Evolutionary conservation across 306 rosid species (phyloP).

Genomic region (Carpinus viminea): DNA sequence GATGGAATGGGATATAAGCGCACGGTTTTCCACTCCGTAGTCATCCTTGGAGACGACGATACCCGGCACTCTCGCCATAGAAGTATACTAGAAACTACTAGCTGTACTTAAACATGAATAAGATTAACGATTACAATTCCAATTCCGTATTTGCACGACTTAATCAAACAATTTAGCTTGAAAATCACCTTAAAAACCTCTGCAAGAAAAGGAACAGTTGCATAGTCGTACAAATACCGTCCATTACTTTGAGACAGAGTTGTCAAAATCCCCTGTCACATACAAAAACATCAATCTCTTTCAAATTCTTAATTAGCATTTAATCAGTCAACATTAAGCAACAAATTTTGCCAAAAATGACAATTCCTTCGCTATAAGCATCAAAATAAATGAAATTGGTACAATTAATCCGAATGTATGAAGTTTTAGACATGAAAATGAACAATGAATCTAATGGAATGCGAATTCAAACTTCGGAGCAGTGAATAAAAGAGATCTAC

Average conservation of each 20-base stretch:
- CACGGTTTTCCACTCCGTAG: conserved; percentile 79
- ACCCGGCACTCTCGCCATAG: conserved; percentile 74
- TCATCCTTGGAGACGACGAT: conserved; percentile 69
- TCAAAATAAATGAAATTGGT: too few relatives aligned
- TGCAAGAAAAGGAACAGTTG: conserved; percentile 93
- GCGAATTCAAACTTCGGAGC: not conserved
- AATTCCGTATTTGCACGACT: not conserved
- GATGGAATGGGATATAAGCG: conserved; percentile 82
- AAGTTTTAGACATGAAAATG: not conserved
- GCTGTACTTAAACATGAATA: conserved; percentile 41
- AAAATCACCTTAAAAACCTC: conserved; percentile 74
- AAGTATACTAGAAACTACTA: conserved; percentile 72
- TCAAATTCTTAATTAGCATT: too few relatives aligned
- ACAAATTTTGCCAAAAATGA: too few relatives aligned
- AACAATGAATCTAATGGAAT: too few relatives aligned
- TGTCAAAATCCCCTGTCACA: conserved; percentile 76
- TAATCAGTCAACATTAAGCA: too few relatives aligned
- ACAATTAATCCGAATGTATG: not conserved
- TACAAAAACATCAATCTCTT: not conserved
- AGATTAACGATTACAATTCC: not conserved
- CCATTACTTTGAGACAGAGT: conserved; percentile 86
- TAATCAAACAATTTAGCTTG: not conserved
- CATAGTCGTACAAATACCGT: conserved; percentile 73
- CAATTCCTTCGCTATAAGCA: too few relatives aligned
- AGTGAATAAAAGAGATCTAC: conserved; percentile 12